A percentile compares a stretch with the other conserved stretches of the same genome.
Evolutionary conservation across 345 rosid genomes (phyloP).

Genomic region (Eucalyptus urophylla): DNA sequence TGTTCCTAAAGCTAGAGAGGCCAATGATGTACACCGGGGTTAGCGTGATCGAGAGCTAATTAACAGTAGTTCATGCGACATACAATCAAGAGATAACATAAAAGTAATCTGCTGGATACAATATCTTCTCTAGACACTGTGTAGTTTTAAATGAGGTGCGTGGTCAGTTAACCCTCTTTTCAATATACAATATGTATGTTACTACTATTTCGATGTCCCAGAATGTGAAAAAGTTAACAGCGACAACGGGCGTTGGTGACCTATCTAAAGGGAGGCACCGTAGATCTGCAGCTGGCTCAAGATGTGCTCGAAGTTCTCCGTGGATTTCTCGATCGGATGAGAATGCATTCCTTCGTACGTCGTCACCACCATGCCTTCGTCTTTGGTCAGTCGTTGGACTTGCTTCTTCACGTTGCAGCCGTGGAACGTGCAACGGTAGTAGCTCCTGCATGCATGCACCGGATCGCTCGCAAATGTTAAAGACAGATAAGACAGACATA

Average conservation of each 20-base stretch:
- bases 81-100: not conserved
- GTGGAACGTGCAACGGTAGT: conserved; percentile 74
- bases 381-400: conserved; percentile 68
- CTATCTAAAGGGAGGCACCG: conserved; percentile 13
- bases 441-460: conserved; percentile 43
- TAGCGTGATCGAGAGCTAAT: not conserved
- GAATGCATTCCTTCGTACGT: conserved; percentile 91
- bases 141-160: not conserved
- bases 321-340: conserved; percentile 62
- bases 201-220: not conserved
- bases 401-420: conserved; percentile 98
- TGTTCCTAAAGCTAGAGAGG: not conserved
- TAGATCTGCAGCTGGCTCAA: conserved; percentile 82
- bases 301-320: conserved; percentile 84
- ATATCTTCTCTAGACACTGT: not conserved
- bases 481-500: not conserved
- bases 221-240: not conserved
- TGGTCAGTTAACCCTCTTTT: not conserved
- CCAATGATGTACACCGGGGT: not conserved
- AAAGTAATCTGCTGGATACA: not conserved
- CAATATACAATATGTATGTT: not conserved
- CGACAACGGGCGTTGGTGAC: not conserved
- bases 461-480: not conserved
- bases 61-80: not conserved
- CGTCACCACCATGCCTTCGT: conserved; percentile 85